phyloP scores from a whole-genome alignment of 352 stramenopile genomes.

The Pythium phragmiticola region DNA sequence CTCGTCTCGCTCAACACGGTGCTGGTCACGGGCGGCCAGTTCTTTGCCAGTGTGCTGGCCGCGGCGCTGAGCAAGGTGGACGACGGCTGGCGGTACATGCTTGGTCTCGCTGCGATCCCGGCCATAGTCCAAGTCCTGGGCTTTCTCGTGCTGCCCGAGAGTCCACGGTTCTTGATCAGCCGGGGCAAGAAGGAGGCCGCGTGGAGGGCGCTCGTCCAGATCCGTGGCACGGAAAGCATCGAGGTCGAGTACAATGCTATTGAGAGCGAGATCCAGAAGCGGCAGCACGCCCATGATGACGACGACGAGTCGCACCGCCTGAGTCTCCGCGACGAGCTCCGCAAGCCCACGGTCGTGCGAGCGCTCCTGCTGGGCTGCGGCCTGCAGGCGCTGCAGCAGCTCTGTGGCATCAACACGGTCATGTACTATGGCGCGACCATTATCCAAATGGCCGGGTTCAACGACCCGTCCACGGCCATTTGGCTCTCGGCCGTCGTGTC shows the following conservation, averaged over 20 bases:
- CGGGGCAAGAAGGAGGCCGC: conserved; percentile 44
- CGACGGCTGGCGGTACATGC: conserved; percentile 80
- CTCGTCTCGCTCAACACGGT: conserved; percentile 82
- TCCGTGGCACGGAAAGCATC: conserved; percentile 55
- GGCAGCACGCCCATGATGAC: neutral
- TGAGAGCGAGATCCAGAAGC: conserved; percentile 43
- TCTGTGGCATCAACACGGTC: conserved; percentile 87
- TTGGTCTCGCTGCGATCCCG: conserved; percentile 65
- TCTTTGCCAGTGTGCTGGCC: conserved; percentile 71
- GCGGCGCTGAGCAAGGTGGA: conserved; percentile 48
- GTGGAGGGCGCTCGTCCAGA: conserved; percentile 40
- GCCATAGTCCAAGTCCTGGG: conserved; percentile 68
- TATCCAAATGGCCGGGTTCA: conserved; percentile 80
- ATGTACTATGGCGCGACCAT: conserved; percentile 88
- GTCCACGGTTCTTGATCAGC: conserved; percentile 60
- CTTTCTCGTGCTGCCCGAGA: conserved; percentile 69
- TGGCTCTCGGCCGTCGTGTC: conserved; percentile 75
- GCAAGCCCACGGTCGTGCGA: conserved; percentile 34
- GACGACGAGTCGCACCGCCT: conserved; percentile 10
- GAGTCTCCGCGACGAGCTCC: conserved; percentile 39
- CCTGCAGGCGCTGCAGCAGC: conserved; percentile 61
- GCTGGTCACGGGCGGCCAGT: conserved; percentile 71
- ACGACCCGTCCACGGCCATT: conserved; percentile 64
- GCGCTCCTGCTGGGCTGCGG: conserved; percentile 60
- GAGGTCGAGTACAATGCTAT: conserved; percentile 58